Evolutionary conservation across 768 basidiomycete species (phyloP).

Genomic region (Pleurotus salmoneostramineus): DNA sequence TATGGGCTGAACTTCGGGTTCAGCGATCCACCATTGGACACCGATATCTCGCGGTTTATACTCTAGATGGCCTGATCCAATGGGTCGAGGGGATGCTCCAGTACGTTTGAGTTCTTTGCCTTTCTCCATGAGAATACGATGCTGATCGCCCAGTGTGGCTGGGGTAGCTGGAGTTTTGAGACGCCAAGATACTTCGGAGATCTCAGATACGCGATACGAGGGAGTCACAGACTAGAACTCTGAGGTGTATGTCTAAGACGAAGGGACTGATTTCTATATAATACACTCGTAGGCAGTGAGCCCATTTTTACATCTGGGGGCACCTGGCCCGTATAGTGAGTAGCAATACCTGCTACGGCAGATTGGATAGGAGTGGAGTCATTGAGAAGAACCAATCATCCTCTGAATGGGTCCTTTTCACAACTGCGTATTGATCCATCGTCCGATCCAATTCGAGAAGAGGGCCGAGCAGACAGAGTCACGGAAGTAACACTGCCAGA

Average conservation of each 20-base stretch:
- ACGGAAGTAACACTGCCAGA: too few relatives aligned
- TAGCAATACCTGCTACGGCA: too few relatives aligned
- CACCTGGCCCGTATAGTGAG: too few relatives aligned
- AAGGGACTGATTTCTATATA: not conserved
- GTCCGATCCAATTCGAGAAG: too few relatives aligned
- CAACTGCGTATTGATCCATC: too few relatives aligned
- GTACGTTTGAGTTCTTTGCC: not conserved
- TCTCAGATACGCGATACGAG: not conserved
- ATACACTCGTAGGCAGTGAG: not conserved
- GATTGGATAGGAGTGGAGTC: too few relatives aligned
- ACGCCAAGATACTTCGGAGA: not conserved
- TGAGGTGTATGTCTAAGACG: not conserved
- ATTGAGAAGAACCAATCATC: too few relatives aligned
- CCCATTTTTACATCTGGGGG: too few relatives aligned
- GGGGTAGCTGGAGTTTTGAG: not conserved
- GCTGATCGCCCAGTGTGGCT: not conserved
- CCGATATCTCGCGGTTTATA: not conserved
- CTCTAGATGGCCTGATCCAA: not conserved
- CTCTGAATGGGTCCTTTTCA: too few relatives aligned
- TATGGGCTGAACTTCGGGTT: not conserved
- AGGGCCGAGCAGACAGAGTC: too few relatives aligned
- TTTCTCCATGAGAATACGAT: not conserved
- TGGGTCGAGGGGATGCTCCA: not conserved
- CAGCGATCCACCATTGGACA: not conserved
- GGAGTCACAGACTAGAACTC: not conserved